Evolutionary conservation across 345 rosid species (phyloP).

Genomic region (Erysimum cheiranthoides): DNA sequence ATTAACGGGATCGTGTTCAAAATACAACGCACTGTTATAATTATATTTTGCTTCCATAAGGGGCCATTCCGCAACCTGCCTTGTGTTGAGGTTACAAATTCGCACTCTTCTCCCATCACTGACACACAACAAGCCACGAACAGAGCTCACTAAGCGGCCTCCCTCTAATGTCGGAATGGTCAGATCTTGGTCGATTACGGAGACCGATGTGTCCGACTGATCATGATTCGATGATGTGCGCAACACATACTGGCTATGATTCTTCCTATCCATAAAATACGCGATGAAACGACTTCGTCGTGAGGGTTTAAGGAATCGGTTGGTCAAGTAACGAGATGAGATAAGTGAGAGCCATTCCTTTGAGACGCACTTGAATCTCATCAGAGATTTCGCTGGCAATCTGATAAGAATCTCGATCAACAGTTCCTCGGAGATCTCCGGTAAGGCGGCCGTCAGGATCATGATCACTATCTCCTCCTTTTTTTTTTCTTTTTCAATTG

Average conservation of each 20-base stretch:
- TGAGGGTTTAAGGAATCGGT: neutral
- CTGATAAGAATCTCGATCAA: neutral
- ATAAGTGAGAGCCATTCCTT: neutral
- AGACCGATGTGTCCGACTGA: neutral
- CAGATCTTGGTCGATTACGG: neutral
- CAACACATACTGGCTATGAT: neutral
- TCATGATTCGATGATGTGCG: neutral
- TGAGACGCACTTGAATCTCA: neutral
- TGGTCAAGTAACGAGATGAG: neutral
- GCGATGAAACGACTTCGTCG: neutral
- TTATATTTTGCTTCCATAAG: neutral
- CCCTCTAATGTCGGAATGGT: neutral
- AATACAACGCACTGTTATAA: neutral
- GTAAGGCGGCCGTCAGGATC: neutral
- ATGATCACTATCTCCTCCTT: too few species aligned
- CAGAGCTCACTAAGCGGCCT: neutral
- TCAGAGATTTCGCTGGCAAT: neutral
- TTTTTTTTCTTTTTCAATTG: neutral
- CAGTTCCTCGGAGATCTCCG: neutral
- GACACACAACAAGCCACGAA: neutral
- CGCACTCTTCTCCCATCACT: neutral
- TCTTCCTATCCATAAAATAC: neutral
- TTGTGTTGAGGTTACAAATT: neutral
- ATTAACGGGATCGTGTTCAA: slow-evolving; percentile 2
- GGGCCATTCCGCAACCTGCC: neutral